These are phyloP conservation scores for Dactylis glomerata DNA, from an alignment of 176 grass and related monocot species.

Conservation along the genomic window DNA sequence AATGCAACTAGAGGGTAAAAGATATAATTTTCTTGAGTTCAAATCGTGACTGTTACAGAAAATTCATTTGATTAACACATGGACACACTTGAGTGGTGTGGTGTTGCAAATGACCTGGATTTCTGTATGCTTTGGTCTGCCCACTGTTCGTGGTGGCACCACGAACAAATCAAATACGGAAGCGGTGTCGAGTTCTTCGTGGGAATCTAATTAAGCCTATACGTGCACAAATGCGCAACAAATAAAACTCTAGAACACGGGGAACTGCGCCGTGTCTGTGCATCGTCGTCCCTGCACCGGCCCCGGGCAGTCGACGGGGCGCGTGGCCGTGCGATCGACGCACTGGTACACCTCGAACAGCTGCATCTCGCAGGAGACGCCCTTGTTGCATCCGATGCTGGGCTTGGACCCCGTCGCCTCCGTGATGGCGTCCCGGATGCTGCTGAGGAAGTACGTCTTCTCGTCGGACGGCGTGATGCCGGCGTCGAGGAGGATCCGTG, in stretches of 20 bases:
- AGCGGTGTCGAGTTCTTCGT: too few relatives aligned
- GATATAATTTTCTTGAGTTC: too few relatives aligned
- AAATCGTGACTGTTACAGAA: too few relatives aligned
- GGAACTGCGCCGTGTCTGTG: conserved; percentile 40
- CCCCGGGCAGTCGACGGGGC: conserved; percentile 30
- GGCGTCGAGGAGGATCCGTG: neutral
- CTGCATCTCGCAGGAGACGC: conserved; percentile 30
- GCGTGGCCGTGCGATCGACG: conserved; percentile 23
- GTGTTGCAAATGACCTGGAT: too few relatives aligned
- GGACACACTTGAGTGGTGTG: too few relatives aligned
- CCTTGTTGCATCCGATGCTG: conserved; percentile 43
- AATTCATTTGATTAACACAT: too few relatives aligned
- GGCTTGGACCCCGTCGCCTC: conserved; percentile 30
- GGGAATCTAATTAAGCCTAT: too few relatives aligned
- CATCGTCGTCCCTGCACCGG: conserved; percentile 1
- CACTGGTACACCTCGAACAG: conserved; percentile 52
- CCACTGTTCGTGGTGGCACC: too few relatives aligned
- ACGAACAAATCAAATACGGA: too few relatives aligned
- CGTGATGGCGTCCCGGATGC: conserved; percentile 31
- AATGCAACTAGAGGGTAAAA: too few relatives aligned
- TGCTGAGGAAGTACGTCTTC: conserved; percentile 7
- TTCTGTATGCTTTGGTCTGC: too few relatives aligned
- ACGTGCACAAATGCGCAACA: too few relatives aligned
- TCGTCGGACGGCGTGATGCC: conserved; percentile 27
- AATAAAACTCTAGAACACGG: conserved; percentile 49